phyloP scores from a whole-genome alignment of 257 asterid species.

The Haberlea rhodopensis region DNA sequence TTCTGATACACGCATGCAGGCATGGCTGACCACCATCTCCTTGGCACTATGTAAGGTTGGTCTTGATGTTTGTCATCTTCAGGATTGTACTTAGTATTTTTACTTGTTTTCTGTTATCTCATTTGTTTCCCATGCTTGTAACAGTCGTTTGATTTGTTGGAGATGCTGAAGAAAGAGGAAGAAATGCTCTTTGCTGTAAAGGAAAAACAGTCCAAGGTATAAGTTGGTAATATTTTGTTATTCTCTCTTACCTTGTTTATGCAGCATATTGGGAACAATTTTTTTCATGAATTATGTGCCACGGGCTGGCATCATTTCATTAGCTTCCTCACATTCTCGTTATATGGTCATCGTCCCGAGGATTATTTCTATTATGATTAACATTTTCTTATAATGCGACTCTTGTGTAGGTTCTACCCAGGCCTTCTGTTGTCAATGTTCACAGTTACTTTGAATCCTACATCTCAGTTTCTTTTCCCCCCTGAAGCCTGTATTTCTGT shows the following conservation, averaged over 20 bases:
- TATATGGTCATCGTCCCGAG: too few species aligned
- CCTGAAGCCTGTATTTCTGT: too few species aligned
- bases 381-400: not conserved
- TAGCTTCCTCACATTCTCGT: not conserved
- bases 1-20: constrained; percentile 46
- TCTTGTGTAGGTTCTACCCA: not conserved
- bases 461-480: constrained; percentile 2
- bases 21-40: constrained; percentile 80
- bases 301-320: not conserved
- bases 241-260: not conserved
- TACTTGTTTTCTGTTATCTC: not conserved
- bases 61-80: constrained; percentile 20
- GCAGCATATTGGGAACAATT: not conserved
- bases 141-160: constrained; percentile 91
- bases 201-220: constrained; percentile 78
- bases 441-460: not conserved
- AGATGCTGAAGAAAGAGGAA: constrained; percentile 92
- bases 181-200: constrained; percentile 75
- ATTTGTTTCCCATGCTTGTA: constrained; percentile 23
- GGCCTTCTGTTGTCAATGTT: constrained; percentile 1
- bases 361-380: not conserved
- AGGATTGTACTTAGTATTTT: not conserved
- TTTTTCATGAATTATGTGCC: not conserved
- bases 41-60: constrained; percentile 91
- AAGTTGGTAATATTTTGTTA: constrained; percentile 11